These are phyloP conservation scores for Pseudogymnoascus sp. DNA, from an alignment of 2,329 filamentous ascomycete genomes.

Conservation along the genomic window DNA sequence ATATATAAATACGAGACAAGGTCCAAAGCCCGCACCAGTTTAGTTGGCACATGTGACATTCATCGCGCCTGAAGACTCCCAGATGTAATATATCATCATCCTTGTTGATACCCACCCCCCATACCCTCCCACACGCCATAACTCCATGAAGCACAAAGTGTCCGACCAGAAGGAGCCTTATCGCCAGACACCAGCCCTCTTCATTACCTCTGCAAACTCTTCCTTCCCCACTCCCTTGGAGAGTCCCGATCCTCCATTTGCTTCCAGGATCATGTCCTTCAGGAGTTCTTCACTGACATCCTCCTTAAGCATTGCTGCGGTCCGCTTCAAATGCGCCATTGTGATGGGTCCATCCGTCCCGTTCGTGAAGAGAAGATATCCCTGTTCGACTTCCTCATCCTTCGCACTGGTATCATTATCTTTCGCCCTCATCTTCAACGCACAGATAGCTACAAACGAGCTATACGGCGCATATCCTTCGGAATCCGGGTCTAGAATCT, in stretches of 20 bases:
- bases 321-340: slow-evolving; percentile 66
- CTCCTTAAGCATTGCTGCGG: slow-evolving; percentile 77
- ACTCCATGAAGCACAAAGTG: slow-evolving; percentile 9
- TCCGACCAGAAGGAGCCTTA: slow-evolving; percentile 11
- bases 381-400: slow-evolving; percentile 66
- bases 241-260: slow-evolving; percentile 72
- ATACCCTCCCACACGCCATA: slow-evolving; percentile 1
- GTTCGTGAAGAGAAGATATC: slow-evolving; percentile 72
- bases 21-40: neutral
- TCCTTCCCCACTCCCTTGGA: slow-evolving; percentile 64
- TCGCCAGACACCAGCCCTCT: slow-evolving; percentile 26
- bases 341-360: slow-evolving; percentile 62
- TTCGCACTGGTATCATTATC: slow-evolving; percentile 47
- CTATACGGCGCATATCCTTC: slow-evolving; percentile 73
- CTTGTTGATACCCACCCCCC: neutral
- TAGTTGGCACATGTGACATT: neutral
- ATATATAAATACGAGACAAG: slow-evolving; percentile 2
- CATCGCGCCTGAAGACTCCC: neutral
- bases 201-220: slow-evolving; percentile 25
- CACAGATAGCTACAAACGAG: slow-evolving; percentile 80
- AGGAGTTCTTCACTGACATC: slow-evolving; percentile 76
- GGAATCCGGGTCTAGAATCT: slow-evolving; percentile 74
- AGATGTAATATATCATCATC: slow-evolving; percentile 6
- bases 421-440: slow-evolving; percentile 68
- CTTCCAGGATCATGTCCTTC: slow-evolving; percentile 91